Percentiles rank a stretch among this genome's conserved stretches.
Conservation (phyloP, 768 basidiomycete species). For the Russula virescens region DNA sequence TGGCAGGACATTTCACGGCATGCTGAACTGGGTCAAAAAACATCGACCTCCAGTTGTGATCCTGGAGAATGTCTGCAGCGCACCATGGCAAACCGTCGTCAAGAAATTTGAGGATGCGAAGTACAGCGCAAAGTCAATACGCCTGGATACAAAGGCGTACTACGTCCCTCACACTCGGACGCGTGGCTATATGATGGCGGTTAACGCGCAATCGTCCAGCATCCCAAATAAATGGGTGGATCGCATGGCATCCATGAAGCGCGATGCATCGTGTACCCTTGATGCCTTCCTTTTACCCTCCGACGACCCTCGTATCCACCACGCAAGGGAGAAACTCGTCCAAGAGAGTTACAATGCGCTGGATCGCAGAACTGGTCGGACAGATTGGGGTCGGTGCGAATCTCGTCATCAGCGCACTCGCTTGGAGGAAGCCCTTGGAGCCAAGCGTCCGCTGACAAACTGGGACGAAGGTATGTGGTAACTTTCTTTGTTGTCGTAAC, state of each 20-base stretch:
- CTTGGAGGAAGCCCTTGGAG: slow-evolving; percentile 74
- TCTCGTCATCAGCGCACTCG: slow-evolving; percentile 85
- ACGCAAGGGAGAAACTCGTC: slow-evolving; percentile 79
- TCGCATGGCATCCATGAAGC: slow-evolving; percentile 56
- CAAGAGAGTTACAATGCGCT: slow-evolving; percentile 57
- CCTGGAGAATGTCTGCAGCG: slow-evolving; percentile 88
- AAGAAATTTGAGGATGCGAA: slow-evolving; percentile 66
- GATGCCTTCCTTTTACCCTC: slow-evolving; percentile 89
- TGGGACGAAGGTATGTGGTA: slow-evolving; percentile 78
- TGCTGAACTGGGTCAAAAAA: slow-evolving; percentile 87
- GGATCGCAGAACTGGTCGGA: slow-evolving; percentile 66
- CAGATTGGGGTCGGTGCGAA: slow-evolving; percentile 91
- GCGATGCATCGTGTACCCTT: slow-evolving; percentile 83
- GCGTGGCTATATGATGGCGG: slow-evolving; percentile 80
- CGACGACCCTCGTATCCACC: slow-evolving; percentile 88
- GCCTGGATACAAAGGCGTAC: slow-evolving; percentile 82
- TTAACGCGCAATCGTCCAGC: slow-evolving; percentile 54
- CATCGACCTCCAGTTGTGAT: slow-evolving; percentile 90
- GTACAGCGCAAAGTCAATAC: slow-evolving; percentile 65
- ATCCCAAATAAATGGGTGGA: slow-evolving; percentile 68
- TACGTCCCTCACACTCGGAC: slow-evolving; percentile 95
- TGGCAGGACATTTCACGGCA: slow-evolving; percentile 88
- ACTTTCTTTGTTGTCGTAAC: slow-evolving; percentile 5
- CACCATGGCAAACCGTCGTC: slow-evolving; percentile 79
- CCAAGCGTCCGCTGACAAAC: slow-evolving; percentile 79